Evolutionary conservation across 306 rosid genomes (phyloP).

Genomic region (Cyamopsis tetragonoloba): DNA sequence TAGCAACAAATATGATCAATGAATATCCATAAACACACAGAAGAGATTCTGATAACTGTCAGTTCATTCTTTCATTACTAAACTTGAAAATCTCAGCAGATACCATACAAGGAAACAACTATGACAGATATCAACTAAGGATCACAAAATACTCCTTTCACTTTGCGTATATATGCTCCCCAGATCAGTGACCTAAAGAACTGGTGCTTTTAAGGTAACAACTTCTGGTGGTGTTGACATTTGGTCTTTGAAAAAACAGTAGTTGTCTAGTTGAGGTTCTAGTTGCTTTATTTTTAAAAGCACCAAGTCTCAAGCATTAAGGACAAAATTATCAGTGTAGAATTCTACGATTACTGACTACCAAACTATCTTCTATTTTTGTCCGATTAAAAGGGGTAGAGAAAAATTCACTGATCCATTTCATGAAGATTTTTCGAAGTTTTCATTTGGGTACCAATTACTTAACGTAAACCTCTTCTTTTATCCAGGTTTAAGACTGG

Average conservation of each 20-base stretch:
- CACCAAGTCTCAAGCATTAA: neutral
- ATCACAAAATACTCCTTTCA: slow-evolving; percentile 1
- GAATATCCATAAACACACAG: neutral
- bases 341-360: no score
- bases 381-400: neutral
- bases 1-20: slow-evolving; percentile 2
- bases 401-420: neutral
- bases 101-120: slow-evolving; percentile 2
- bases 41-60: neutral
- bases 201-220: neutral
- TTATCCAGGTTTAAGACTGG: neutral
- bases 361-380: neutral
- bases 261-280: neutral
- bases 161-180: neutral
- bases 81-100: neutral
- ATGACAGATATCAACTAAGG: neutral
- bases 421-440: neutral
- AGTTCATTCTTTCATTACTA: neutral
- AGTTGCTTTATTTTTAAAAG: slow-evolving; percentile 9
- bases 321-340: neutral
- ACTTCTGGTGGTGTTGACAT: slow-evolving; percentile 1
- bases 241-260: neutral
- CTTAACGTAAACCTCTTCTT: neutral
- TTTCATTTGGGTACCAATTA: neutral
- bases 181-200: slow-evolving; percentile 8